These are phyloP conservation scores for Ogataea nitratoaversa DNA, from an alignment of 805 yeast species.

Conservation along the genomic window DNA sequence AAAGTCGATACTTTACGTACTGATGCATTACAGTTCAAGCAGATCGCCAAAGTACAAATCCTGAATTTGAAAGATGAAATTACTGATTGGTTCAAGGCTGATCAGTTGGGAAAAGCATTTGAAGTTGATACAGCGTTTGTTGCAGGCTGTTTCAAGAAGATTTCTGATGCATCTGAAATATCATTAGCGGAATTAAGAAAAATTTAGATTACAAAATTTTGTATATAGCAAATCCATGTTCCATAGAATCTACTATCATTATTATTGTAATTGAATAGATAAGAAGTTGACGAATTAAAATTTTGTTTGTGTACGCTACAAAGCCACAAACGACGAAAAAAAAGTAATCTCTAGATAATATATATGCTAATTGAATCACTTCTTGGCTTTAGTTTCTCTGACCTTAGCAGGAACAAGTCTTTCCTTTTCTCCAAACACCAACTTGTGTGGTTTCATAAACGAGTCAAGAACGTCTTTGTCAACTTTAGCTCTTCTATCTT, in stretches of 20 bases:
- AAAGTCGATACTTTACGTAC: conserved; percentile 11
- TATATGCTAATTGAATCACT: conserved; percentile 6
- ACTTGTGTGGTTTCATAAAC: conserved; percentile 83
- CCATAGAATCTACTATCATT: too few relatives aligned
- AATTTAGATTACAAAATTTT: too few relatives aligned
- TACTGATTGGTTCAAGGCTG: conserved; percentile 18
- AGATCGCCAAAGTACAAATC: conserved; percentile 7
- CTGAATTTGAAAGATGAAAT: conserved; percentile 5
- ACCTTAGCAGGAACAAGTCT: conserved; percentile 69
- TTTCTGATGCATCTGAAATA: conserved; percentile 11
- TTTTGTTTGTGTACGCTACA: too few relatives aligned
- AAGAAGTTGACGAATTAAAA: too few relatives aligned
- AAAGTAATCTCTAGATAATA: neutral
- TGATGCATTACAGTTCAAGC: conserved; percentile 15
- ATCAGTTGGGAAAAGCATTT: conserved; percentile 18
- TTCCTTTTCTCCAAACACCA: conserved; percentile 69
- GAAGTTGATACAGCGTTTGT: conserved; percentile 13
- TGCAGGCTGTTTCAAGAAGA: conserved; percentile 6
- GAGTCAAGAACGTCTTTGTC: conserved; percentile 55
- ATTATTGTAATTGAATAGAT: too few relatives aligned
- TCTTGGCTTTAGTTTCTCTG: conserved; percentile 39
- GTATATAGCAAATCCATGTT: too few relatives aligned
- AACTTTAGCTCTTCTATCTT: conserved; percentile 66
- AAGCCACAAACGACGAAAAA: neutral
- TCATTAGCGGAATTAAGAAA: conserved; percentile 14